Conservation (phyloP, 2,329 filamentous ascomycete species). For the Fusarium verrucosum region DNA sequence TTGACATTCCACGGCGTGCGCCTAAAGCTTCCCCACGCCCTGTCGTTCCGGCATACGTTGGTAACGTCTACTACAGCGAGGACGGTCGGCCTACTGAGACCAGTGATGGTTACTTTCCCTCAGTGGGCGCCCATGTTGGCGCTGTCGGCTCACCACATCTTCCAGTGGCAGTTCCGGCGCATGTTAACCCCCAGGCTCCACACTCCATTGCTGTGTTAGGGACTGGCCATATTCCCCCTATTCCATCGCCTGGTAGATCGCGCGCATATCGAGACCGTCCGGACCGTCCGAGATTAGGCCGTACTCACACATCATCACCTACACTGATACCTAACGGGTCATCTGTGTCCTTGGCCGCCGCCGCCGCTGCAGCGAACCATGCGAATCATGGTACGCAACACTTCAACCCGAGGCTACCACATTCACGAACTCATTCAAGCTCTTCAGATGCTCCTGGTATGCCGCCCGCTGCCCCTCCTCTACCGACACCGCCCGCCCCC, state of each 20-base stretch:
- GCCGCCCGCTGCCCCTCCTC: conserved; percentile 60
- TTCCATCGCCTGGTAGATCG: conserved; percentile 80
- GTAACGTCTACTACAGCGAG: conserved; percentile 66
- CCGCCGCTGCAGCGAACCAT: conserved; percentile 47
- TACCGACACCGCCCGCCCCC: conserved; percentile 64
- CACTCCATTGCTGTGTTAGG: conserved; percentile 83
- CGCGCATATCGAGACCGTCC: conserved; percentile 66
- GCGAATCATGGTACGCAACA: conserved; percentile 50
- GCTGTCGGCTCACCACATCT: conserved; percentile 56
- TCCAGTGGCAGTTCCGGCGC: conserved; percentile 52
- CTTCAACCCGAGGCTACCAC: conserved; percentile 53
- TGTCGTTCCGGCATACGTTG: conserved; percentile 50
- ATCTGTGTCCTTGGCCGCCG: conserved; percentile 47
- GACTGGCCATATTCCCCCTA: conserved; percentile 79
- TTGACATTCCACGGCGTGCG: conserved; percentile 84
- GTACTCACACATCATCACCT: conserved; percentile 84
- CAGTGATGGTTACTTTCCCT: conserved; percentile 85
- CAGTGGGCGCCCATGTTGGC: conserved; percentile 58
- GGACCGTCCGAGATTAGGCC: conserved; percentile 67
- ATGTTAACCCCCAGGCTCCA: conserved; percentile 48
- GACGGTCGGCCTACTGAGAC: conserved; percentile 73
- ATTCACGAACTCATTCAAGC: conserved; percentile 67
- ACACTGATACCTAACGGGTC: conserved; percentile 67
- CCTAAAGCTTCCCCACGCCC: conserved; percentile 75
- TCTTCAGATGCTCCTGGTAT: conserved; percentile 62